Evolutionary conservation across 2,329 filamentous ascomycete species (phyloP).

Genomic region (Penicillium digitatum): DNA sequence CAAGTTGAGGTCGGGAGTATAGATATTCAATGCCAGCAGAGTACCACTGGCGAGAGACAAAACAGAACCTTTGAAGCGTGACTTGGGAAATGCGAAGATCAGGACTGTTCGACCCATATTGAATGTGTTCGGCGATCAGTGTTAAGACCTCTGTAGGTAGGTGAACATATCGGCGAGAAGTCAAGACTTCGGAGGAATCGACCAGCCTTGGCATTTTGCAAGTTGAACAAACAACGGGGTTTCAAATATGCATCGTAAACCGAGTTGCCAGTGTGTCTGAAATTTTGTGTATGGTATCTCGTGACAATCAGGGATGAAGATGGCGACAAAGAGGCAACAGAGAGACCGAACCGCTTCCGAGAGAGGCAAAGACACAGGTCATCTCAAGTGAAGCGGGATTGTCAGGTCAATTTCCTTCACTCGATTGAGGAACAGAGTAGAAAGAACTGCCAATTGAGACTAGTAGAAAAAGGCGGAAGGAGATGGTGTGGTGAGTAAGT

Average conservation of each 20-base stretch:
- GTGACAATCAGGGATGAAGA: neutral
- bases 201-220: neutral
- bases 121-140: neutral
- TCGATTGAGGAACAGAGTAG: neutral
- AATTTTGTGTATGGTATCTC: neutral
- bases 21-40: constrained; percentile 49
- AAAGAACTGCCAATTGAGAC: neutral
- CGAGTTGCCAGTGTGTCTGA: neutral
- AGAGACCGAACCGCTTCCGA: neutral
- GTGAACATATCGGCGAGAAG: constrained; percentile 1
- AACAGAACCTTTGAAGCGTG: constrained; percentile 50
- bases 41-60: constrained; percentile 57
- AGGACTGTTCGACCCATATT: neutral
- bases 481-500: neutral
- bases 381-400: neutral
- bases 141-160: constrained; percentile 4
- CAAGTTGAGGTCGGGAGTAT: constrained; percentile 51
- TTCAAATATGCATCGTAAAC: neutral
- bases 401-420: neutral
- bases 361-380: neutral
- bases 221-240: neutral
- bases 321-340: neutral
- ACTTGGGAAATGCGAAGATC: constrained; percentile 32
- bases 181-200: neutral
- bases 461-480: neutral